Conservation (phyloP, 2,329 filamentous ascomycete genomes). For the Monosporascus sp. region DNA sequence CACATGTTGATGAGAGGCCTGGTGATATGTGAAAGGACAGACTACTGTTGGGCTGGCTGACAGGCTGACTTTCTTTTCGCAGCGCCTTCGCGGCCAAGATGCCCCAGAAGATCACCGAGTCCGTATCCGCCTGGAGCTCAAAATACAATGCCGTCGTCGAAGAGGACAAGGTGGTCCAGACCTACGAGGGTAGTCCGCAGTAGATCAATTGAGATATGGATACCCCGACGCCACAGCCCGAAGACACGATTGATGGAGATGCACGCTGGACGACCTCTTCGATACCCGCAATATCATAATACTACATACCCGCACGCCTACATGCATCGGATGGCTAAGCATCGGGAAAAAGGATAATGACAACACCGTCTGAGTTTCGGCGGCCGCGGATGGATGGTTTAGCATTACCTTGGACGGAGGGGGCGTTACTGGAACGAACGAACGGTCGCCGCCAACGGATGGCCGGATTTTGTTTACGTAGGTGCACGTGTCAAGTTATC, state of each 20-base stretch:
- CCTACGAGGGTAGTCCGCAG: constrained; percentile 22
- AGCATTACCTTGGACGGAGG: background rate
- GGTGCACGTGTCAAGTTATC: background rate
- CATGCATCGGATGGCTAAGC: too few species aligned
- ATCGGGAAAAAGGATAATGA: background rate
- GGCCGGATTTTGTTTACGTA: background rate
- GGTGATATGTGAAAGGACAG: too few species aligned
- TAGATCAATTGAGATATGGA: background rate
- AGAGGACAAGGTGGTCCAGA: constrained; percentile 65
- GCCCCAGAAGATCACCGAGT: constrained; percentile 62
- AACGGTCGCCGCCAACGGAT: background rate
- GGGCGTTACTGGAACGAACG: background rate
- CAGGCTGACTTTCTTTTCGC: background rate
- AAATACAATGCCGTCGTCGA: constrained; percentile 64
- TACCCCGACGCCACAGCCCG: background rate
- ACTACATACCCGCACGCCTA: too few species aligned
- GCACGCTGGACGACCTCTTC: background rate
- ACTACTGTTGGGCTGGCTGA: too few species aligned
- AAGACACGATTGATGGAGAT: background rate
- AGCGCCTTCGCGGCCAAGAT: constrained; percentile 77
- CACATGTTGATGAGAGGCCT: background rate
- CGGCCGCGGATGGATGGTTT: background rate
- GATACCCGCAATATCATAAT: too few species aligned
- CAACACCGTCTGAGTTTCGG: background rate
- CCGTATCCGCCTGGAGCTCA: constrained; percentile 54